phyloP scores from a whole-genome alignment of 768 basidiomycete species.

The Gloeopeniophorella convolvens region DNA sequence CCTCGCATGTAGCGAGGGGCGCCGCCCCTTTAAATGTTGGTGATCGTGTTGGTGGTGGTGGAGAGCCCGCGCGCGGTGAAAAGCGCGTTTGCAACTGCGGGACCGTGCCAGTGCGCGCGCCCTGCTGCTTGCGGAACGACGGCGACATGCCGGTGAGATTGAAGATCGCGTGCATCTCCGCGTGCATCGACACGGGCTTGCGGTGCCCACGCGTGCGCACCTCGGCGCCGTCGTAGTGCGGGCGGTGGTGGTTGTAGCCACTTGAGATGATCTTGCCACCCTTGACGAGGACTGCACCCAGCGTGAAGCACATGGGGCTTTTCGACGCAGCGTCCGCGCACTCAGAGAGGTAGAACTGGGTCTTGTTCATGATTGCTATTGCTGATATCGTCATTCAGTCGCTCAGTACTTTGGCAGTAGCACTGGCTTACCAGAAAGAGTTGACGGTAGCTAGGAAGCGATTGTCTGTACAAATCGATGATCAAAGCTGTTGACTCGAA shows the following conservation, averaged over 20 bases:
- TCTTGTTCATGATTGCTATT: constrained; percentile 41
- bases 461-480: no score
- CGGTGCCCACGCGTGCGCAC: constrained; percentile 33
- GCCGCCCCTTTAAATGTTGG: constrained; percentile 16
- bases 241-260: constrained; percentile 48
- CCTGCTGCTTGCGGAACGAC: constrained; percentile 43
- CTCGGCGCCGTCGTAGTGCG: constrained; percentile 46
- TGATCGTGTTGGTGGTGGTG: constrained; percentile 21
- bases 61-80: constrained; percentile 9
- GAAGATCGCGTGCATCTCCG: constrained; percentile 56
- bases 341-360: constrained; percentile 45
- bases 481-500: no score
- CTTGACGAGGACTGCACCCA: constrained; percentile 45
- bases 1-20: constrained; percentile 19
- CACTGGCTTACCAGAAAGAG: no score
- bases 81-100: constrained; percentile 14
- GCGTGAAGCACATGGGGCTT: constrained; percentile 44
- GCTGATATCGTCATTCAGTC: no score
- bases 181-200: constrained; percentile 49
- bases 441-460: no score
- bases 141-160: constrained; percentile 44
- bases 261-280: constrained; percentile 49
- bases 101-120: constrained; percentile 27
- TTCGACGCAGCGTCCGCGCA: constrained; percentile 43
- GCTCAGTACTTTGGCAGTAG: no score